Conservation (phyloP, 164 flowering plant species). For the Macadamia integrifolia region DNA sequence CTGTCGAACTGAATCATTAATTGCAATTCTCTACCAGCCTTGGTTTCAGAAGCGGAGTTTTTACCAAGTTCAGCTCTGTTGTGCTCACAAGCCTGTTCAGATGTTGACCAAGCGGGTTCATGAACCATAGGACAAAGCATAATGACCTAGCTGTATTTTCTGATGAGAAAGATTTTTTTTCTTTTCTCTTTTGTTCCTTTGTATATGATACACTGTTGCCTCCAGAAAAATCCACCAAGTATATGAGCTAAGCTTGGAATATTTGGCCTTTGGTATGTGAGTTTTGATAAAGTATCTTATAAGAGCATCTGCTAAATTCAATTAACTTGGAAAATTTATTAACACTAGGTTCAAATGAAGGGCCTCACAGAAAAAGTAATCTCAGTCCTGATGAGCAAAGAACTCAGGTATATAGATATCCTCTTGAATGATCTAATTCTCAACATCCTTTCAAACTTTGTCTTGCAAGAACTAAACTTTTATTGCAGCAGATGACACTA, state of each 20-base stretch:
- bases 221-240: no score
- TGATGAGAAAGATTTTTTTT: no score
- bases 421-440: background rate
- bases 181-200: no score
- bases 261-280: no score
- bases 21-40: no score
- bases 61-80: no score
- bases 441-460: background rate
- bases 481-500: constrained; percentile 66
- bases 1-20: no score
- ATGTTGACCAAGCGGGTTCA: background rate
- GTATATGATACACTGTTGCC: no score
- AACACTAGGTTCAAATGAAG: constrained; percentile 56
- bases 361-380: constrained; percentile 61
- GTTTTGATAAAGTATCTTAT: no score
- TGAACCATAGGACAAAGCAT: background rate
- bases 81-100: background rate
- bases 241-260: no score
- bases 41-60: no score
- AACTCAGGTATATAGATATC: constrained; percentile 50
- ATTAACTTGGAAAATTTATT: background rate
- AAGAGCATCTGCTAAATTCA: background rate
- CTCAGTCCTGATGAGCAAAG: constrained; percentile 63
- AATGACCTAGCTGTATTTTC: background rate
- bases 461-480: constrained; percentile 2